These are phyloP conservation scores for Pistacia atlantica DNA, from an alignment of 345 rosid genomes.

Conservation along the genomic window DNA sequence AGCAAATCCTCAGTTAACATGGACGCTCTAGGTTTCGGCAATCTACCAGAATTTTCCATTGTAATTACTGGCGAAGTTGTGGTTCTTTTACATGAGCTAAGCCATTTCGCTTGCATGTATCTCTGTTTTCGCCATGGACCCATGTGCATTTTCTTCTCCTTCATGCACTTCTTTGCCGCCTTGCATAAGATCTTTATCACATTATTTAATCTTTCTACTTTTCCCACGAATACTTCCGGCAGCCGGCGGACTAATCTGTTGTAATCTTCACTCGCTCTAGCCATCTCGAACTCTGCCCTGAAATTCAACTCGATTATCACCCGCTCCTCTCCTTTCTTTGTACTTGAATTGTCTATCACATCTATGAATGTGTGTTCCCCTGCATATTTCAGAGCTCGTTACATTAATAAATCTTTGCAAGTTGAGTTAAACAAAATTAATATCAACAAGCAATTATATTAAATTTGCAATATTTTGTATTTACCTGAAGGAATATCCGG, in stretches of 20 bases:
- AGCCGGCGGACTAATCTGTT: conserved; percentile 31
- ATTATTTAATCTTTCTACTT: conserved; percentile 42
- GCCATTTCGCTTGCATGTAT: conserved; percentile 65
- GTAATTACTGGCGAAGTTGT: conserved; percentile 22
- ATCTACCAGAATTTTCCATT: conserved; percentile 23
- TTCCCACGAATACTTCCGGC: conserved; percentile 56
- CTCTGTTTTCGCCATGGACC: conserved; percentile 64
- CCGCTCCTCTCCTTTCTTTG: conserved; percentile 38
- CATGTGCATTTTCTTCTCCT: conserved; percentile 58
- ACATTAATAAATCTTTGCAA: not conserved
- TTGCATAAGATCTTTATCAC: conserved; percentile 42
- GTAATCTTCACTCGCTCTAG: conserved; percentile 56
- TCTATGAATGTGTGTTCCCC: conserved; percentile 49
- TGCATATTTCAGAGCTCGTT: conserved; percentile 5
- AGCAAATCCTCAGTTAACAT: conserved; percentile 53
- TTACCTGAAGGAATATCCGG: conserved; percentile 57
- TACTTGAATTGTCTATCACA: conserved; percentile 32
- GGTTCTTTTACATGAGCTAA: conserved; percentile 35
- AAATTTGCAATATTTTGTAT: not conserved
- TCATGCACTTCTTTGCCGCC: conserved; percentile 63
- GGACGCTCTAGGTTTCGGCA: conserved; percentile 37
- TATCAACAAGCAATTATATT: too few relatives aligned
- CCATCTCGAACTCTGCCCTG: conserved; percentile 53
- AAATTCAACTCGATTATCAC: conserved; percentile 52
- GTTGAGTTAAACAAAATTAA: not conserved